phyloP scores from a whole-genome alignment of 2,329 filamentous ascomycete genomes.

The Mycocentrospora acerina region DNA sequence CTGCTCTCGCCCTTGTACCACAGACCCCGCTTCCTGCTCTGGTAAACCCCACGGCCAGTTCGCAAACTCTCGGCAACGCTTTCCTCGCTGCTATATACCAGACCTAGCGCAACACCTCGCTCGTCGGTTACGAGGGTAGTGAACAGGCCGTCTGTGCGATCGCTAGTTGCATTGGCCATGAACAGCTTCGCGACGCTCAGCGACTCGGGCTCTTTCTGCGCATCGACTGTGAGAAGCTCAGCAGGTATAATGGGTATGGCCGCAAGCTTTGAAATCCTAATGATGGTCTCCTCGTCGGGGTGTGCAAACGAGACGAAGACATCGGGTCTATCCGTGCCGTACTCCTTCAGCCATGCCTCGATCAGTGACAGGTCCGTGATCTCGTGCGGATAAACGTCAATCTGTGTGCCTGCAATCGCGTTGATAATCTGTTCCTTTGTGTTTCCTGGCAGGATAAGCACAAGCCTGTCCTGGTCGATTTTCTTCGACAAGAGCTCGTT shows the following conservation, averaged over 20 bases:
- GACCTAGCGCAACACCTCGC: slow-evolving; percentile 76
- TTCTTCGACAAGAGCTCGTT: slow-evolving; percentile 54
- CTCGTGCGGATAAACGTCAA: slow-evolving; percentile 49
- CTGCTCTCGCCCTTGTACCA: slow-evolving; percentile 98
- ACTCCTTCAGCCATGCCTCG: slow-evolving; percentile 51
- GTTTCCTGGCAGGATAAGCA: slow-evolving; percentile 54
- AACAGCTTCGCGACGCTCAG: slow-evolving; percentile 72
- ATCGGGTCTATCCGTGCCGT: slow-evolving; percentile 51
- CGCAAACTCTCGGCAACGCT: slow-evolving; percentile 84
- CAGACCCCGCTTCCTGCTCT: slow-evolving; percentile 90
- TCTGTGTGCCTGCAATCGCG: slow-evolving; percentile 43
- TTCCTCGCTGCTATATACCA: slow-evolving; percentile 93
- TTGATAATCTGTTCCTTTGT: slow-evolving; percentile 45
- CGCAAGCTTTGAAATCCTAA: slow-evolving; percentile 47
- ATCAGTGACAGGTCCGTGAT: slow-evolving; percentile 47
- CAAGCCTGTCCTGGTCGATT: slow-evolving; percentile 58
- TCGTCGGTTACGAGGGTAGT: slow-evolving; percentile 92
- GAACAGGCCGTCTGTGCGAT: slow-evolving; percentile 79
- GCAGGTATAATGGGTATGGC: slow-evolving; percentile 75
- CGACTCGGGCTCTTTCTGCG: slow-evolving; percentile 58
- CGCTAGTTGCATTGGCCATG: slow-evolving; percentile 73
- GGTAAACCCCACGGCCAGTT: slow-evolving; percentile 84
- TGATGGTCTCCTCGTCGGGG: slow-evolving; percentile 43
- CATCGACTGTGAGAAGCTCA: slow-evolving; percentile 65
- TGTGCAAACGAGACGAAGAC: slow-evolving; percentile 54